A percentile compares a stretch with the other conserved stretches of the same genome.
These are phyloP conservation scores for Carpinus viminea DNA, from an alignment of 306 rosid species.

Conservation along the genomic window DNA sequence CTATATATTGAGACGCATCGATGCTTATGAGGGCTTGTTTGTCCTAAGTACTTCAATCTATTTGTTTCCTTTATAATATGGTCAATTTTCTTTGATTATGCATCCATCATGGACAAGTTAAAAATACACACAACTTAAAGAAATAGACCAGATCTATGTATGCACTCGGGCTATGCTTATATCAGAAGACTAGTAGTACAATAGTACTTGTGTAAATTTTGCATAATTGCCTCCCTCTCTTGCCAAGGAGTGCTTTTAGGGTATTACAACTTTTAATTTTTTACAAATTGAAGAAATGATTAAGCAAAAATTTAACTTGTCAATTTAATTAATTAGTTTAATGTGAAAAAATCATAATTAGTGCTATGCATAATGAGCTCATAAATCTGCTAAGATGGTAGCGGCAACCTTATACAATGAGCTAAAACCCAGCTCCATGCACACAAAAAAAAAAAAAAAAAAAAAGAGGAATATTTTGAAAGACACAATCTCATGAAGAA, in stretches of 20 bases:
- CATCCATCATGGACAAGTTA: background rate
- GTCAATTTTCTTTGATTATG: background rate
- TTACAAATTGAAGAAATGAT: too few species aligned
- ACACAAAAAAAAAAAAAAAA: too few species aligned
- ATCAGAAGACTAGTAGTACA: too few species aligned
- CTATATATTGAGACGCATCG: slow-evolving; percentile 24
- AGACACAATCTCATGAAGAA: background rate
- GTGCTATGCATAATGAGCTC: too few species aligned
- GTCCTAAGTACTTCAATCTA: slow-evolving; percentile 18
- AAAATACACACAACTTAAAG: background rate
- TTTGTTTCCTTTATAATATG: background rate
- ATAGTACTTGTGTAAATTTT: background rate
- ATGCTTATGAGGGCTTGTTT: slow-evolving; percentile 14
- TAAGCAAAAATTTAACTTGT: too few species aligned
- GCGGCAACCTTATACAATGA: too few species aligned
- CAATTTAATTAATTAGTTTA: too few species aligned
- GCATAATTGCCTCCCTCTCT: background rate
- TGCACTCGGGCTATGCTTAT: too few species aligned
- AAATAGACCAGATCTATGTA: background rate
- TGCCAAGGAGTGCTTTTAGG: too few species aligned
- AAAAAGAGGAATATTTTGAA: background rate
- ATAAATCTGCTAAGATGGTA: too few species aligned
- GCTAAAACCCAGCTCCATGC: background rate
- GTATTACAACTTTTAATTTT: too few species aligned
- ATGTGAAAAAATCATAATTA: too few species aligned